Conservation (phyloP, 1,139 yeast genomes). For the Trichomonascaceae sp. region DNA sequence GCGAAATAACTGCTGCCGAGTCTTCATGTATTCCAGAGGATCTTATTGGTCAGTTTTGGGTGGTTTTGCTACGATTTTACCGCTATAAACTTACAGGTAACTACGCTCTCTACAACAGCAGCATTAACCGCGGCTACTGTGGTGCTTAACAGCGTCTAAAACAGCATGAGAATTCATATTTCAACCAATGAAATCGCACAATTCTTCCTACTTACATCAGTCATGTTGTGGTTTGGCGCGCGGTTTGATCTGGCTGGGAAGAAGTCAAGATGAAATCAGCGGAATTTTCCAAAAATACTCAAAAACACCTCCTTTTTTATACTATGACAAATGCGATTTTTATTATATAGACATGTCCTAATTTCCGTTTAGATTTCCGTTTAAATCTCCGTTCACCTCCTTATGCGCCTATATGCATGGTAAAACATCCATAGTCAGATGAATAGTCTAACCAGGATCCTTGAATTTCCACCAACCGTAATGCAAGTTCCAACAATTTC, state of each 20-base stretch:
- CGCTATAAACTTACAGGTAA: slow-evolving; percentile 43
- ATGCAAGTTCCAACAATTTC: slow-evolving; percentile 16
- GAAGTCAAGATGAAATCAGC: neutral
- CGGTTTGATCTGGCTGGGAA: neutral
- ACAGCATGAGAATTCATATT: neutral
- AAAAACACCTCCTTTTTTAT: neutral
- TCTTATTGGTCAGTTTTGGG: slow-evolving; percentile 26
- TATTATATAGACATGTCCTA: neutral
- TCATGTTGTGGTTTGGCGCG: neutral
- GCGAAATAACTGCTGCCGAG: slow-evolving; percentile 52
- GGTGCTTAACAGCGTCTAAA: slow-evolving; percentile 43
- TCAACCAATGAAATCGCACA: too few relatives aligned
- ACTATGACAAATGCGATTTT: neutral
- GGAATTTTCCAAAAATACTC: neutral
- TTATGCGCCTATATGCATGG: neutral
- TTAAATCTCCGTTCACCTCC: too few relatives aligned
- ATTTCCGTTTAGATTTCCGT: neutral
- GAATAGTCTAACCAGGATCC: slow-evolving; percentile 3
- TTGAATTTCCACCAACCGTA: neutral
- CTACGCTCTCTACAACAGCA: slow-evolving; percentile 60
- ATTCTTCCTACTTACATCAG: slow-evolving; percentile 1
- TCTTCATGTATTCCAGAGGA: slow-evolving; percentile 80
- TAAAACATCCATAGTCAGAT: slow-evolving; percentile 3
- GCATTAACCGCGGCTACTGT: slow-evolving; percentile 72
- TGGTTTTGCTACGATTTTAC: neutral